phyloP scores from a whole-genome alignment of 2,329 filamentous ascomycete species.

The Fusarium keratoplasticum region DNA sequence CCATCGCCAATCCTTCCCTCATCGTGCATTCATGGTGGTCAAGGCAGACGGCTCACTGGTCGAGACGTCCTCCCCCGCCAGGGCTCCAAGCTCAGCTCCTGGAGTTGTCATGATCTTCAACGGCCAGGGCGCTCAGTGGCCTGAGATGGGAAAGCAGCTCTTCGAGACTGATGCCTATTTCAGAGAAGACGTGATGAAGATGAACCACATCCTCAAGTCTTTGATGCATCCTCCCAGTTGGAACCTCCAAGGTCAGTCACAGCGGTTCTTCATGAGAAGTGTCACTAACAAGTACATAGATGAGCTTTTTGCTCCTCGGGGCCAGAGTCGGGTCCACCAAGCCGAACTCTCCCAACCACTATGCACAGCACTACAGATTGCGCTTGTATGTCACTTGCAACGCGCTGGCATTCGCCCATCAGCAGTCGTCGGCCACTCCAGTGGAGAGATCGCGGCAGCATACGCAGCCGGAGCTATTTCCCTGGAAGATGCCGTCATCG shows the following conservation, averaged over 20 bases:
- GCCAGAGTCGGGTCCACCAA: neutral
- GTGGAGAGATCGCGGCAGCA: neutral
- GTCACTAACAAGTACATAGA: neutral
- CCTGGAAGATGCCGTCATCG: neutral
- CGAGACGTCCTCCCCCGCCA: neutral
- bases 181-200: neutral
- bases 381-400: neutral
- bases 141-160: neutral
- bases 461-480: neutral
- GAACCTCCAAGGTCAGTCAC: neutral
- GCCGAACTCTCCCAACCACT: neutral
- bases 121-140: slow-evolving; percentile 48
- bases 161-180: neutral
- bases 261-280: neutral
- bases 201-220: neutral
- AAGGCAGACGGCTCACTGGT: neutral
- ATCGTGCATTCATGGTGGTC: neutral
- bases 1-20: neutral
- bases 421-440: neutral
- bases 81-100: neutral
- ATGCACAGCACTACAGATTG: neutral
- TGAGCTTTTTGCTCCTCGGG: neutral
- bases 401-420: neutral
- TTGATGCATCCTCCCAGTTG: neutral
- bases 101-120: neutral